Evolutionary conservation across 768 basidiomycete genomes (phyloP), one percentile per base, ranked within the genome.

Genomic region (Trametes elegans): DNA sequence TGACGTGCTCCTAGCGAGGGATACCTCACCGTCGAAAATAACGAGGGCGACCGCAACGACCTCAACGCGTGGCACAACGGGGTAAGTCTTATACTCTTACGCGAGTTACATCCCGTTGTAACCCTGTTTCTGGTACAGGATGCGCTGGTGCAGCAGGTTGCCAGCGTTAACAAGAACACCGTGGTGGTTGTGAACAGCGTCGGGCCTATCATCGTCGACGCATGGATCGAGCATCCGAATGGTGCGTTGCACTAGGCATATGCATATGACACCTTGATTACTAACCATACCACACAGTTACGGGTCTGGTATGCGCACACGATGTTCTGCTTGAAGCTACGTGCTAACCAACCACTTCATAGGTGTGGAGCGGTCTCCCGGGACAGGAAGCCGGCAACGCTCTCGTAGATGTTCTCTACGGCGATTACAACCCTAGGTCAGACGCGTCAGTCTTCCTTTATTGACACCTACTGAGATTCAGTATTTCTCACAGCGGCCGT

Each of bases 321-420:
- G 3, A 7, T n/a, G 23, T 19, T 10, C 9, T 29, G 38, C 11
- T 19, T n/a, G 7, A 16, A 26, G 11, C 16, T 16, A 3, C 7
- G 14, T n/a, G 6, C 26, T 28, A 13, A 18, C 7, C 13, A 27
- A 3, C 3, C 19, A 2, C n/a, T 2, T 3, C 10, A 16, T 64
- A 74, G 57, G 58, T 83, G n/a, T 76, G 76, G 77, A 77, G 77
- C 2, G 84, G 74, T 19, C 67, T 83, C 16, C 78, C 72, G 14
- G 92, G 92, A 18, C 85, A 88, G 64, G 89, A 95, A 71, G 83
- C 86, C 0, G 90, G 70, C 0, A 87, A 86, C 57, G 78, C 82
- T 3, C 77, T 95, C 16, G 79, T 86, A 13, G 90, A 93, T 62
- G 78, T 96, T 16, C 66, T 94, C 5, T 92, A 83, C 58, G 93